phyloP scores from a whole-genome alignment of 768 basidiomycete genomes.

The Psilocybe subaeruginosa region DNA sequence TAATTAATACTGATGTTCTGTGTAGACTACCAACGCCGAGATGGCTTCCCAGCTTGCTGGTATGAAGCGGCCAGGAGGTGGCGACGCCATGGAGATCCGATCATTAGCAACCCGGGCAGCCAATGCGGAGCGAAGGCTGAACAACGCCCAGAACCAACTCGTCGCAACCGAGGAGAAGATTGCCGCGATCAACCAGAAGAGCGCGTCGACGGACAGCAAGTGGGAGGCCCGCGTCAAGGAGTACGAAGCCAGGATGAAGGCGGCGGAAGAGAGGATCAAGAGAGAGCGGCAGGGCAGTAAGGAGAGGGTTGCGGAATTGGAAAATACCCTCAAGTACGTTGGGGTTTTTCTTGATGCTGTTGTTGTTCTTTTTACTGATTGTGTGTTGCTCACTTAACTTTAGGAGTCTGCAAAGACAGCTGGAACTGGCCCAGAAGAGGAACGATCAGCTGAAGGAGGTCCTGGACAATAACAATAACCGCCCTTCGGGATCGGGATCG shows the following conservation, averaged over 20 bases:
- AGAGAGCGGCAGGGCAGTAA: slow-evolving; percentile 93
- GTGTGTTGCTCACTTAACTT: neutral
- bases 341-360: slow-evolving; percentile 2
- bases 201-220: slow-evolving; percentile 72
- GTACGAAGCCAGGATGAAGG: slow-evolving; percentile 79
- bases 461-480: slow-evolving; percentile 34
- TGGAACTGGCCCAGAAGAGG: slow-evolving; percentile 79
- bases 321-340: slow-evolving; percentile 68
- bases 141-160: slow-evolving; percentile 84
- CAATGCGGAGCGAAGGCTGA: slow-evolving; percentile 88
- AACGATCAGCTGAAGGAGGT: slow-evolving; percentile 62
- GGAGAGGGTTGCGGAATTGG: slow-evolving; percentile 76
- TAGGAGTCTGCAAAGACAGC: slow-evolving; percentile 77
- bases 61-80: slow-evolving; percentile 59
- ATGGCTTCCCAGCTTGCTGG: slow-evolving; percentile 69
- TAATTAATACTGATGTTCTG: neutral
- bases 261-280: slow-evolving; percentile 91
- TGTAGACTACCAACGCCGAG: slow-evolving; percentile 73
- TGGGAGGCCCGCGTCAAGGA: slow-evolving; percentile 97
- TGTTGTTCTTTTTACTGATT: slow-evolving; percentile 9
- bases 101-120: slow-evolving; percentile 73
- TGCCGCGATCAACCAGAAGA: slow-evolving; percentile 72
- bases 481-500: neutral
- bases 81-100: slow-evolving; percentile 70
- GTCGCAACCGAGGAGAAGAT: slow-evolving; percentile 84